These are phyloP conservation scores for Suillus tomentosus DNA, from an alignment of 768 basidiomycete genomes.

Conservation along the genomic window DNA sequence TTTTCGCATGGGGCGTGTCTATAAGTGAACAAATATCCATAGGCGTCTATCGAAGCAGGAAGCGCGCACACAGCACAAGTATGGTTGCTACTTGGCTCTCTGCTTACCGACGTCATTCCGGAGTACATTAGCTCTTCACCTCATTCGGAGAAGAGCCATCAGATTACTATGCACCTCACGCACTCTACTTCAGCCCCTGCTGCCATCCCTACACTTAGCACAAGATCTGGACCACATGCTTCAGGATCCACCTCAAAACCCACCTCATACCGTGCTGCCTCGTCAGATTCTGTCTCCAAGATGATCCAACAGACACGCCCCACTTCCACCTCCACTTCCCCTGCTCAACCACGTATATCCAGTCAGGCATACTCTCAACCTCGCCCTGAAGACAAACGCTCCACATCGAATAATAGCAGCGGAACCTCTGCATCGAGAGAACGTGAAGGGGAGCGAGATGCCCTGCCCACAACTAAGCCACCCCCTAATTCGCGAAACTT, in stretches of 20 bases:
- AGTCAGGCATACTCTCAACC: slow-evolving; percentile 4
- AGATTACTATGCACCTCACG: slow-evolving; percentile 28
- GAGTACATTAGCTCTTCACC: slow-evolving; percentile 29
- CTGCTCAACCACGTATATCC: slow-evolving; percentile 26
- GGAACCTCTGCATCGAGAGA: slow-evolving; percentile 31
- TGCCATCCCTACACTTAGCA: slow-evolving; percentile 33
- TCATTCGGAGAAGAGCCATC: slow-evolving; percentile 17
- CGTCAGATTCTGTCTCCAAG: slow-evolving; percentile 26
- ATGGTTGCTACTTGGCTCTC: slow-evolving; percentile 66
- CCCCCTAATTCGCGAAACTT: slow-evolving; percentile 46
- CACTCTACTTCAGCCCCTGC: slow-evolving; percentile 48
- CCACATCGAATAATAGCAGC: slow-evolving; percentile 20
- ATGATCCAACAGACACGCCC: slow-evolving; percentile 11
- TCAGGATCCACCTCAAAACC: slow-evolving; percentile 22
- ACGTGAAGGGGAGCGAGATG: slow-evolving; percentile 22
- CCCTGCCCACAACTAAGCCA: slow-evolving; percentile 24
- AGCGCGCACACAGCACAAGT: slow-evolving; percentile 58
- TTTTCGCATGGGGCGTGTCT: background rate
- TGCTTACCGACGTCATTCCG: slow-evolving; percentile 53
- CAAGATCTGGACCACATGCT: slow-evolving; percentile 10
- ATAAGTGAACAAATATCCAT: background rate
- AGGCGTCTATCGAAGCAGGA: slow-evolving; percentile 64
- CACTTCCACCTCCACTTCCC: slow-evolving; percentile 24
- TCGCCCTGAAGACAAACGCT: slow-evolving; percentile 14
- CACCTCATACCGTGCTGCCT: slow-evolving; percentile 26